These are phyloP conservation scores for Knoxia roxburghii DNA, from an alignment of 257 asterid genomes.

Conservation along the genomic window DNA sequence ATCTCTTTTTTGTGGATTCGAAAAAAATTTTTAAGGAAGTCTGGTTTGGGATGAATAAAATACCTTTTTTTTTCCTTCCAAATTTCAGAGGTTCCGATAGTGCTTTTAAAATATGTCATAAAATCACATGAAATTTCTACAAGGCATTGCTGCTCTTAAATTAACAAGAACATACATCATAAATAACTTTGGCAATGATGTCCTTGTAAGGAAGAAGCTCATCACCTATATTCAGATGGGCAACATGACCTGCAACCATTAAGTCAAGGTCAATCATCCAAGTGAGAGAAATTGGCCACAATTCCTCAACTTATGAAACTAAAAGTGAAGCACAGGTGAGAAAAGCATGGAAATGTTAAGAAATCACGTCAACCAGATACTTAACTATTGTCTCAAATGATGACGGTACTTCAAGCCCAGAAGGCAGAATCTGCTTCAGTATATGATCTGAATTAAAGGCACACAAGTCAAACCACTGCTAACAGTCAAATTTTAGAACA, in stretches of 20 bases:
- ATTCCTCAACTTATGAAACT: background rate
- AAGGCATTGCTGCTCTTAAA: background rate
- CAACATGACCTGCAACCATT: constrained; percentile 77
- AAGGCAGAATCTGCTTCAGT: constrained; percentile 82
- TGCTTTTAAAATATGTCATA: background rate
- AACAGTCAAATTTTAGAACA: background rate
- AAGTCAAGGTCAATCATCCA: constrained; percentile 18
- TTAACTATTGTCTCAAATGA: constrained; percentile 97
- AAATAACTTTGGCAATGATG: constrained; percentile 79
- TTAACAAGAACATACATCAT: constrained; percentile 57
- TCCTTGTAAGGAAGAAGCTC: constrained; percentile 81
- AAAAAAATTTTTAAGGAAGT: background rate
- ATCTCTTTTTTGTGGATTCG: too few species aligned
- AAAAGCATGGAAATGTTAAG: background rate
- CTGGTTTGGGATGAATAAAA: background rate
- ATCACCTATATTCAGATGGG: constrained; percentile 82
- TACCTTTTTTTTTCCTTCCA: too few species aligned
- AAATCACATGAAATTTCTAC: background rate
- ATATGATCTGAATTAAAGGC: constrained; percentile 60
- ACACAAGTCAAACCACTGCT: constrained; percentile 14
- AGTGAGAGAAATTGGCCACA: background rate
- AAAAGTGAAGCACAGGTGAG: background rate
- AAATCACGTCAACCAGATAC: constrained; percentile 34
- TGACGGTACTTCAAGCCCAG: constrained; percentile 82
- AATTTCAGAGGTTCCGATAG: background rate